Conservation (phyloP, 495 filamentous ascomycete species). For the Cercophora samala region DNA sequence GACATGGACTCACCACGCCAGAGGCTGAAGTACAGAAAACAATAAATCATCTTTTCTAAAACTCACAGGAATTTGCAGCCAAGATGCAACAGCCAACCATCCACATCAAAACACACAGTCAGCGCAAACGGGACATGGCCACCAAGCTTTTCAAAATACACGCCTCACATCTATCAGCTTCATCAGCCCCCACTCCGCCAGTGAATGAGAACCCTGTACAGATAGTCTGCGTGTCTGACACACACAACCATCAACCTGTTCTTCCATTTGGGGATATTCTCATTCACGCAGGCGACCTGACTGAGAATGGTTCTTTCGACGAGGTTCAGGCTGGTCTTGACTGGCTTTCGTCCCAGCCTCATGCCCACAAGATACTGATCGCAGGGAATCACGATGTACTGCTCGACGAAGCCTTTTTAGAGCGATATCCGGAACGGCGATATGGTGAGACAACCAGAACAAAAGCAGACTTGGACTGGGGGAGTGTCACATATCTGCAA, state of each 20-base stretch:
- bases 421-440: constrained; percentile 12
- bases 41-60: too few species aligned
- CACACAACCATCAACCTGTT: constrained; percentile 13
- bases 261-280: constrained; percentile 15
- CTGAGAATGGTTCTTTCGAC: constrained; percentile 15
- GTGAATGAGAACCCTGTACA: background rate
- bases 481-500: constrained; percentile 12
- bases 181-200: background rate
- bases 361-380: constrained; percentile 15
- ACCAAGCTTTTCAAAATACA: background rate
- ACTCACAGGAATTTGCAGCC: background rate
- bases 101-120: constrained; percentile 8
- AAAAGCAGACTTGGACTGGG: constrained; percentile 12
- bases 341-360: constrained; percentile 17
- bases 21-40: too few species aligned
- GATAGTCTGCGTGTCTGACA: constrained; percentile 16
- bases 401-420: constrained; percentile 12
- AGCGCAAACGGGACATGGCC: background rate
- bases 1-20: too few species aligned
- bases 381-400: constrained; percentile 20
- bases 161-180: background rate
- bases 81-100: constrained; percentile 15
- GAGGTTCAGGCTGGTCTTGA: constrained; percentile 14
- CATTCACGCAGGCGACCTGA: constrained; percentile 17
- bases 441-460: constrained; percentile 6